Evolutionary conservation across 164 flowering plant species (phyloP), one percentile per base, ranked within the genome.

Genomic region (Magnolia officinalis): DNA sequence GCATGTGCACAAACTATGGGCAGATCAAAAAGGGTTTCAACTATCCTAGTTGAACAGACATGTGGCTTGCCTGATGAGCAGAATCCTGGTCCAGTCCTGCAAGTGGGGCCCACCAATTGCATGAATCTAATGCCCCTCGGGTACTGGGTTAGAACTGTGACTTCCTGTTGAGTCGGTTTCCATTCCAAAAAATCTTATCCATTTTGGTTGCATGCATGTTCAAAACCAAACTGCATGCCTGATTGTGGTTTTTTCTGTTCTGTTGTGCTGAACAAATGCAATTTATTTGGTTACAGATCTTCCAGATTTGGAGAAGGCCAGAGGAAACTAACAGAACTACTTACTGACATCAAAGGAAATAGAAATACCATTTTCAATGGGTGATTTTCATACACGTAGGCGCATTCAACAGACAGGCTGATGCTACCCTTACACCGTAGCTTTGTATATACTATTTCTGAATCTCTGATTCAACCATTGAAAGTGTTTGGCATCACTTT

Each of bases 251-350:
- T 73, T 59, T 16, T 10, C 67, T 29, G 13, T 24, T 61, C 1
- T 29, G 18, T 18, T 73, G 8, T 21, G 65, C 31, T 31, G 67
- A 31, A 2, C 18, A 8, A 37, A 37, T 37, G 45, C n/a, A 61
- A 37, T 45, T 50, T n/a, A 1, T n/a, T 31, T 73, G 50, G 18
- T 69, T 80, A 68, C 91, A 93, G 98, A 93, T 89, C 93, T 93
- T 74, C 98, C 96, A 0, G 98, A 91, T 83, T 81, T 93, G 87
- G 90, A 93, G 83, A 93, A 91, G 81, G 90, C 87, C 29, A 78
- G 91, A 83, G 86, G 51, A 63, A 70, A 9, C 72, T 68, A 14
- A 69, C 20, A 3, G 24, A 70, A n/a, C 23, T 70, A 50, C 24
- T 2, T 55, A 55, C 61, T 55, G 61, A 55, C 61, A 55, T 11